Percentiles rank a stretch among this genome's conserved stretches.
Evolutionary conservation across 352 stramenopile genomes (phyloP).

Genomic region (Globisporangium rhizosaccharum): DNA sequence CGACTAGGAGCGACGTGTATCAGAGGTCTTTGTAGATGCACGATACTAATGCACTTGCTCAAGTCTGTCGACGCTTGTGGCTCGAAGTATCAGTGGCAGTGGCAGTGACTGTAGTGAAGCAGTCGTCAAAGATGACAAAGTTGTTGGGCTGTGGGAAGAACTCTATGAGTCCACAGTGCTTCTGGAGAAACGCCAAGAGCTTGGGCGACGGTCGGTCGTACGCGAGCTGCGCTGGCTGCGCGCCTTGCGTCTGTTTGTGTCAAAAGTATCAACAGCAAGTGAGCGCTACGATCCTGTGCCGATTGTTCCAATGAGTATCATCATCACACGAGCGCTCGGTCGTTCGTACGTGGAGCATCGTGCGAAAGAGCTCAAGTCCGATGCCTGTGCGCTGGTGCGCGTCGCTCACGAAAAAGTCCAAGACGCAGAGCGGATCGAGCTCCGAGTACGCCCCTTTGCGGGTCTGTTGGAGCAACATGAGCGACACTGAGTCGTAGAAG

Average conservation of each 20-base stretch:
- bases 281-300: too few relatives aligned
- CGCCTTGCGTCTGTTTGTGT: constrained; percentile 1
- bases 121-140: constrained; percentile 81
- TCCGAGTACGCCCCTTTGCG: constrained; percentile 56
- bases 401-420: constrained; percentile 76
- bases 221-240: constrained; percentile 26
- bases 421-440: constrained; percentile 66
- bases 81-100: too few relatives aligned
- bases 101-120: constrained; percentile 13
- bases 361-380: constrained; percentile 56
- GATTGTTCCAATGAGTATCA: too few relatives aligned
- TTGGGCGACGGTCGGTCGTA: constrained; percentile 82
- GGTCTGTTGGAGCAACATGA: constrained; percentile 22
- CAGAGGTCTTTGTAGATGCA: neutral
- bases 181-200: constrained; percentile 69
- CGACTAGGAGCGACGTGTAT: neutral
- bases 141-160: constrained; percentile 75
- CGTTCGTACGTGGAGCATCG: constrained; percentile 35
- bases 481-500: too few relatives aligned
- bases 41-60: neutral
- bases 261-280: too few relatives aligned
- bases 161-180: constrained; percentile 44
- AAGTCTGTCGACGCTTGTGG: neutral
- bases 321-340: too few relatives aligned
- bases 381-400: constrained; percentile 50